Conservation (phyloP, 257 asterid species). For the Orobanche coerulescens region DNA sequence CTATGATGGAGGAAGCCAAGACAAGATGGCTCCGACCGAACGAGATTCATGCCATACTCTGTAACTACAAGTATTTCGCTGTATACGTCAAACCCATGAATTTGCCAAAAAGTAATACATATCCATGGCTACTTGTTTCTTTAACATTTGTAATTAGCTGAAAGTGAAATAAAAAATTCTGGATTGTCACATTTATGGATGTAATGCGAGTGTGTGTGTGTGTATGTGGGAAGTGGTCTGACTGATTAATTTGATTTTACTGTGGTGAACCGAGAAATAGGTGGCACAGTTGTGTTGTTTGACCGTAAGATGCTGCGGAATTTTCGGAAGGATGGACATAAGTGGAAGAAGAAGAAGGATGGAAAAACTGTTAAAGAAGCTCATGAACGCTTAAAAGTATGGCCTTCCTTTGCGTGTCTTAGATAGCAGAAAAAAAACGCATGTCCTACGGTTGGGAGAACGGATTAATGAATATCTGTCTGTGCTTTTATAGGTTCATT, state of each 20-base stretch:
- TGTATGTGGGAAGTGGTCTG: neutral
- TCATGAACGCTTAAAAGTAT: constrained; percentile 92
- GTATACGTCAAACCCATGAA: constrained; percentile 80
- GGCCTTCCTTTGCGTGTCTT: constrained; percentile 22
- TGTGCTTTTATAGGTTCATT: neutral
- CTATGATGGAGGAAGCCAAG: constrained; percentile 70
- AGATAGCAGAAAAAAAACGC: neutral
- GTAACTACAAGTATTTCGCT: constrained; percentile 61
- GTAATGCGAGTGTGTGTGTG: neutral
- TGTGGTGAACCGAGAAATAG: constrained; percentile 42
- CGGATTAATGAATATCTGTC: neutral
- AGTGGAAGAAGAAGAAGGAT: constrained; percentile 97
- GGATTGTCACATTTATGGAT: neutral
- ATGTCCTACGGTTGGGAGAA: neutral
- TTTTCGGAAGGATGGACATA: constrained; percentile 93
- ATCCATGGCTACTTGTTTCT: constrained; percentile 14
- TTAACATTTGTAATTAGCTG: constrained; percentile 3
- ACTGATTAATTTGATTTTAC: constrained; percentile 20
- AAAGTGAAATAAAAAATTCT: neutral
- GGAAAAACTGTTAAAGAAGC: constrained; percentile 98
- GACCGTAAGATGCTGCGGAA: constrained; percentile 97
- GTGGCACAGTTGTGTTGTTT: constrained; percentile 82
- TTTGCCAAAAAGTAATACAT: constrained; percentile 70
- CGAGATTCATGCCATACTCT: constrained; percentile 87
- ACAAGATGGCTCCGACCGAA: constrained; percentile 92